Conservation (phyloP, 768 basidiomycete species). For the Udeniomyces megalosporus region DNA sequence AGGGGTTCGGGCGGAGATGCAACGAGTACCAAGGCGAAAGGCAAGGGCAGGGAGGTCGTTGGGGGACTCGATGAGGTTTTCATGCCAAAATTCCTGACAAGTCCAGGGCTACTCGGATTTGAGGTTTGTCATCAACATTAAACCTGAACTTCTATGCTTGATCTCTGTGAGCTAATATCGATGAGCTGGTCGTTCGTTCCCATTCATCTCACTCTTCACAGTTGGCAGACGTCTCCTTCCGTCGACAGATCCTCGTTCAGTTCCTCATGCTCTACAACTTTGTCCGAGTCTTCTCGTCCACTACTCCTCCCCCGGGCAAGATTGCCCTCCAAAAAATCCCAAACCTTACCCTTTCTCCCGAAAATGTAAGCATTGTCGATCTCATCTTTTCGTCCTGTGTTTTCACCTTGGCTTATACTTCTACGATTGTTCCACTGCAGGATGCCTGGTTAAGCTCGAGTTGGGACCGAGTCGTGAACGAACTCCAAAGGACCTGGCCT, state of each 20-base stretch:
- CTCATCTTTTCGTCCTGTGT: neutral
- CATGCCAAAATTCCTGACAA: slow-evolving; percentile 85
- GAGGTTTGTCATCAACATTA: slow-evolving; percentile 55
- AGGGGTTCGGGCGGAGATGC: slow-evolving; percentile 57
- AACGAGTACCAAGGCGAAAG: slow-evolving; percentile 26
- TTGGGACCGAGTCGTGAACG: neutral
- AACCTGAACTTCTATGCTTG: neutral
- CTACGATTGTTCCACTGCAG: neutral
- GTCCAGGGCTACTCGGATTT: slow-evolving; percentile 66
- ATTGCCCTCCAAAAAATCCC: neutral
- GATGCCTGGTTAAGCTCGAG: neutral
- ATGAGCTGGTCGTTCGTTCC: neutral
- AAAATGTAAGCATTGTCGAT: neutral
- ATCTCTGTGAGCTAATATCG: neutral
- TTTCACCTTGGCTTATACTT: neutral
- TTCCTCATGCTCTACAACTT: slow-evolving; percentile 25
- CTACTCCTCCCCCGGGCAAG: slow-evolving; percentile 1
- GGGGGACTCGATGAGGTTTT: slow-evolving; percentile 52
- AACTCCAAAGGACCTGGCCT: slow-evolving; percentile 6
- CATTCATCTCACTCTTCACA: slow-evolving; percentile 25
- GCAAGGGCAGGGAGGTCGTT: neutral
- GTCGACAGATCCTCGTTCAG: slow-evolving; percentile 82
- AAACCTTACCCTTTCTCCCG: neutral
- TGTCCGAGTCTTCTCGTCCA: neutral
- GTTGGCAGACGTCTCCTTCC: slow-evolving; percentile 82